A percentile compares a stretch with the other conserved stretches of the same genome.
These are phyloP conservation scores for Lentinula boryana DNA, from an alignment of 768 basidiomycete genomes.

Conservation along the genomic window DNA sequence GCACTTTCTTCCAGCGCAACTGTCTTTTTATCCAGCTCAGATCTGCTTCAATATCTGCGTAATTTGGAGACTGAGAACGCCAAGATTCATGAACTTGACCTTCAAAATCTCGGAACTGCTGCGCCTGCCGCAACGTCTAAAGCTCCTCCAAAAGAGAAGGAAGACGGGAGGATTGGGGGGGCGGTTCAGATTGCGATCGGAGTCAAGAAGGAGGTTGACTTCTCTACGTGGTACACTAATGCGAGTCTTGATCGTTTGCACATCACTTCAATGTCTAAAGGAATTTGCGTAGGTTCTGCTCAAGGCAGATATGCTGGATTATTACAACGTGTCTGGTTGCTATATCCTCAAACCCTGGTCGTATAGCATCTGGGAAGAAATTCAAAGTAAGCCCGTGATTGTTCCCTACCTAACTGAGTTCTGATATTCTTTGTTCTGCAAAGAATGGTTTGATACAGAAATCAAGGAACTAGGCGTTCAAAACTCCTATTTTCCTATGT, in stretches of 20 bases:
- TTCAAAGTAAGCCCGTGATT: constrained; percentile 58
- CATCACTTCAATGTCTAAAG: constrained; percentile 3
- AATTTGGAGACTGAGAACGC: constrained; percentile 60
- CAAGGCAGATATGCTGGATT: constrained; percentile 98
- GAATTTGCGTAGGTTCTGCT: constrained; percentile 67
- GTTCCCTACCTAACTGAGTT: not conserved
- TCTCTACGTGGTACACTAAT: constrained; percentile 90
- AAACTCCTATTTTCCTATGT: constrained; percentile 99
- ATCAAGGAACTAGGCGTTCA: constrained; percentile 96
- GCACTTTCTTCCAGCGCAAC: constrained; percentile 66
- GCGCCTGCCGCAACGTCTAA: constrained; percentile 26
- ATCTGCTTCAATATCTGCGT: constrained; percentile 67
- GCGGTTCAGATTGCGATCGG: constrained; percentile 91
- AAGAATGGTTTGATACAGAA: constrained; percentile 88
- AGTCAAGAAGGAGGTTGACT: constrained; percentile 94
- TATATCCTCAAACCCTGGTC: constrained; percentile 99
- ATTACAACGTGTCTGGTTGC: constrained; percentile 97
- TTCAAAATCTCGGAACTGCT: constrained; percentile 51
- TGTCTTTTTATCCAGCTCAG: constrained; percentile 72
- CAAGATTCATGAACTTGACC: constrained; percentile 72
- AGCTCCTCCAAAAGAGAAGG: constrained; percentile 49
- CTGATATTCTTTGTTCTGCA: not conserved
- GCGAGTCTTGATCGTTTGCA: constrained; percentile 36
- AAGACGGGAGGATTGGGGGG: constrained; percentile 78
- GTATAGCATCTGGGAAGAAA: constrained; percentile 94